Percentiles rank a stretch among this genome's conserved stretches.
Conservation (phyloP, 306 rosid genomes). For the Cicer cuneatum region DNA sequence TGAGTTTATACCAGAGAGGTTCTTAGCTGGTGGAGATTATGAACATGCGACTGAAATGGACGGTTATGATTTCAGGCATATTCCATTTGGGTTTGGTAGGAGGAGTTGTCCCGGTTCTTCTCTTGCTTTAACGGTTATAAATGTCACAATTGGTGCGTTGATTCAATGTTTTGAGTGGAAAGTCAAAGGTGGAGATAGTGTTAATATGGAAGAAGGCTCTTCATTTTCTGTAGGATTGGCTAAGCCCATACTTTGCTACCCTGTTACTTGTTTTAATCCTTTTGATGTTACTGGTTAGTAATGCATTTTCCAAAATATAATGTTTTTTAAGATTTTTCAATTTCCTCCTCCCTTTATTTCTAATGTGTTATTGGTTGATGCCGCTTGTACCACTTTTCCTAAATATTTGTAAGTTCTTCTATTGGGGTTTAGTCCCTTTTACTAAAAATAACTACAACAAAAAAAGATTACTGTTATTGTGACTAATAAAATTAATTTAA, state of each 20-base stretch:
- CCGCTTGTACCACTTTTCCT: too few species aligned
- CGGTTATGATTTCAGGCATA: slow-evolving; percentile 48
- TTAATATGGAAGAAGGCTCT: slow-evolving; percentile 50
- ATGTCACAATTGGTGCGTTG: slow-evolving; percentile 44
- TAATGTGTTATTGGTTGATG: too few species aligned
- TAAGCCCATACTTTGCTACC: slow-evolving; percentile 50
- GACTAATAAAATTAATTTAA: too few species aligned
- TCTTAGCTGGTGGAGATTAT: slow-evolving; percentile 10
- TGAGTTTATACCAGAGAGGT: slow-evolving; percentile 58
- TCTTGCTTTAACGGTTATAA: slow-evolving; percentile 48
- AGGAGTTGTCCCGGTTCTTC: slow-evolving; percentile 57
- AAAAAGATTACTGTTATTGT: too few species aligned
- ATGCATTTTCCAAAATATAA: not conserved
- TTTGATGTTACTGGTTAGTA: slow-evolving; percentile 7
- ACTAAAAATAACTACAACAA: too few species aligned
- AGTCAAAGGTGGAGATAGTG: slow-evolving; percentile 43
- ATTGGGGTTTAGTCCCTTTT: too few species aligned
- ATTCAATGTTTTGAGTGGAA: slow-evolving; percentile 60
- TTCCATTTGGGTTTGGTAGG: slow-evolving; percentile 65
- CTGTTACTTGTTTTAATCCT: slow-evolving; percentile 44
- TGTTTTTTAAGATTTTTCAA: not conserved
- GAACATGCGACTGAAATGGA: slow-evolving; percentile 8
- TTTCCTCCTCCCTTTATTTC: too few species aligned
- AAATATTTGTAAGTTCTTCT: too few species aligned
- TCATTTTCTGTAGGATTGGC: slow-evolving; percentile 55